Evolutionary conservation across 177 flowering plant genomes (phyloP).

Genomic region (Telopea speciosissima): DNA sequence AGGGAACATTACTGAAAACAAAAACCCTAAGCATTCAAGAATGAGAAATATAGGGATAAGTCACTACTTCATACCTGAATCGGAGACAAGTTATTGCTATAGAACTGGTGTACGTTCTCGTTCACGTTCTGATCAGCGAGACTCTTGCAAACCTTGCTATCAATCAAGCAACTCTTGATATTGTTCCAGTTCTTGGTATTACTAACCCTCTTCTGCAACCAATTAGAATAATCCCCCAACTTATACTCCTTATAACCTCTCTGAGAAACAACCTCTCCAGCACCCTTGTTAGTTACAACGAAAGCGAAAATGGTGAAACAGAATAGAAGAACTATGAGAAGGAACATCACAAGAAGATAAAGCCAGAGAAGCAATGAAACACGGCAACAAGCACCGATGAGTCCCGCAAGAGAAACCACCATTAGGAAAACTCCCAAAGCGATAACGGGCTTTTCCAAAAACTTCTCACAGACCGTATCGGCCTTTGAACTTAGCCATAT

Average conservation of each 20-base stretch:
- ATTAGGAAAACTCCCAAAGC: conserved; percentile 58
- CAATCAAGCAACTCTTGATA: conserved; percentile 55
- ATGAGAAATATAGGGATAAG: no score
- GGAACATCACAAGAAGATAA: conserved; percentile 70
- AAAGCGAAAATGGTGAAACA: conserved; percentile 65
- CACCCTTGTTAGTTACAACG: conserved; percentile 62
- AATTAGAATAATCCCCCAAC: conserved; percentile 65
- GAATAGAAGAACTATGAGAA: conserved; percentile 47
- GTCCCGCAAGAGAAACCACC: conserved; percentile 55
- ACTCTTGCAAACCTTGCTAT: conserved; percentile 34
- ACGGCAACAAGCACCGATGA: conserved; percentile 60
- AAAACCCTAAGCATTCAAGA: no score
- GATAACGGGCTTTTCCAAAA: conserved; percentile 53
- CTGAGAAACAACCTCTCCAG: conserved; percentile 28
- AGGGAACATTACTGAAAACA: no score
- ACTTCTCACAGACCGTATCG: conserved; percentile 50
- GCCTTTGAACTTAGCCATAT: conserved; percentile 45
- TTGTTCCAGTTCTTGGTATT: conserved; percentile 44
- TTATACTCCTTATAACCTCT: conserved; percentile 67
- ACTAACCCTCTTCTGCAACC: conserved; percentile 65
- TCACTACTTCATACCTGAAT: conserved; percentile 33
- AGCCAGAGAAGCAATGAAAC: conserved; percentile 64
- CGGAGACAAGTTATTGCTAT: conserved; percentile 28
- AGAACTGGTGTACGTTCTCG: conserved; percentile 17
- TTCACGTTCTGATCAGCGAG: conserved; percentile 1